Conservation (phyloP, 1,139 yeast species). For the Schwanniomyces etchellsii region DNA sequence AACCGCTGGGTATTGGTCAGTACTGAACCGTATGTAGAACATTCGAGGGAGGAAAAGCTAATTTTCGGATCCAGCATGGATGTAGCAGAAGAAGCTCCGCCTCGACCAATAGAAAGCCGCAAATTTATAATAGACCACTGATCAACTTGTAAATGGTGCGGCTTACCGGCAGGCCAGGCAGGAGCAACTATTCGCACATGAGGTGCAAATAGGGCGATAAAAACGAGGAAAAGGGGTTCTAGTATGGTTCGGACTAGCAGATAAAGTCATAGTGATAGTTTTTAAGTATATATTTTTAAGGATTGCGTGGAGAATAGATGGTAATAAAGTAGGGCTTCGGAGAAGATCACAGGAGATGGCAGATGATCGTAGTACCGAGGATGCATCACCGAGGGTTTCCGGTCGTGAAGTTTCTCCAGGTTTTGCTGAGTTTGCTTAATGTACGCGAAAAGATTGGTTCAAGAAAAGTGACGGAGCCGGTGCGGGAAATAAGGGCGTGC, state of each 20-base stretch:
- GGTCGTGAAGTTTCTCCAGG: neutral
- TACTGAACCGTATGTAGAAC: neutral
- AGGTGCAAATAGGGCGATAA: too few species aligned
- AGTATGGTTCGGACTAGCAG: too few species aligned
- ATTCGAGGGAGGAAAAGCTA: neutral
- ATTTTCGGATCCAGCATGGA: constrained; percentile 1
- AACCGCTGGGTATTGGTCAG: constrained; percentile 1
- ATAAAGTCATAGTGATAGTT: too few species aligned
- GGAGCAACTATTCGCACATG: too few species aligned
- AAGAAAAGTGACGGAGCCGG: neutral
- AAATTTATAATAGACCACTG: constrained; percentile 1
- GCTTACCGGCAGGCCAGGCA: too few species aligned
- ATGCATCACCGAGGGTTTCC: neutral
- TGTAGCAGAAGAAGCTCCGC: neutral
- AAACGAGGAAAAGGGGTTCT: too few species aligned
- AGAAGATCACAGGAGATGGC: too few species aligned
- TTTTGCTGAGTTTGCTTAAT: neutral
- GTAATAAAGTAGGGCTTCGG: too few species aligned
- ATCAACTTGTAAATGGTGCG: neutral
- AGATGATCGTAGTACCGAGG: neutral
- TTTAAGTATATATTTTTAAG: too few species aligned
- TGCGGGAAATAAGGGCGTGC: too few species aligned
- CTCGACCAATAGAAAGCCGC: neutral
- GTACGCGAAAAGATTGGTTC: neutral
- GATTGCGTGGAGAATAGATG: too few species aligned